A percentile compares a stretch with the other conserved stretches of the same genome.
Evolutionary conservation across 768 basidiomycete genomes (phyloP).

Genomic region (Tulasnella sp.): DNA sequence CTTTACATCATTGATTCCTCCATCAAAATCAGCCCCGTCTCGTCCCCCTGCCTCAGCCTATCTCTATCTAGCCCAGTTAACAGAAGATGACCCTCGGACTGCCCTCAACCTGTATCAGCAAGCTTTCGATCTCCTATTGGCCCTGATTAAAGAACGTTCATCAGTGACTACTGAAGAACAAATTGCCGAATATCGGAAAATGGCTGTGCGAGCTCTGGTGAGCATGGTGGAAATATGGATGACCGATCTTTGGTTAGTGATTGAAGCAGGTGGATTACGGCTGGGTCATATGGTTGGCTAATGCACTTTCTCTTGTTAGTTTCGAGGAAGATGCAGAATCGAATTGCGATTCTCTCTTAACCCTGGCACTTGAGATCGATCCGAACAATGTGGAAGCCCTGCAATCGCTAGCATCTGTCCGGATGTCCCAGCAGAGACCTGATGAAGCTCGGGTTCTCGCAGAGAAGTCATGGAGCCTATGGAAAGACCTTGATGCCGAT

Average conservation of each 20-base stretch:
- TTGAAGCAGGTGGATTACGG: background rate
- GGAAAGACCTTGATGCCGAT: conserved; percentile 64
- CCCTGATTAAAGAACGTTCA: conserved; percentile 58
- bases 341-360: conserved; percentile 66
- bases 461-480: conserved; percentile 50
- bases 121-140: conserved; percentile 57
- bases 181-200: conserved; percentile 39
- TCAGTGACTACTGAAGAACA: conserved; percentile 35
- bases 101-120: conserved; percentile 67
- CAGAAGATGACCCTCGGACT: conserved; percentile 56
- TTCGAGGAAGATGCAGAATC: conserved; percentile 70
- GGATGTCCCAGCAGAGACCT: conserved; percentile 73
- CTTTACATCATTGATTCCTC: conserved; percentile 47
- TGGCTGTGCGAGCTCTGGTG: conserved; percentile 53
- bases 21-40: conserved; percentile 43
- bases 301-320: conserved; percentile 29
- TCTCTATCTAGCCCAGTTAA: conserved; percentile 79
- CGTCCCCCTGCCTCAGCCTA: conserved; percentile 63
- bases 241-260: conserved; percentile 76
- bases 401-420: conserved; percentile 68
- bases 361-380: conserved; percentile 58
- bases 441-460: conserved; percentile 67
- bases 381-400: conserved; percentile 67
- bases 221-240: conserved; percentile 96
- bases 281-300: background rate